Evolutionary conservation across 352 stramenopile species (phyloP), one percentile per base, ranked within the genome.

Genomic region (Globisporangium paddicum): DNA sequence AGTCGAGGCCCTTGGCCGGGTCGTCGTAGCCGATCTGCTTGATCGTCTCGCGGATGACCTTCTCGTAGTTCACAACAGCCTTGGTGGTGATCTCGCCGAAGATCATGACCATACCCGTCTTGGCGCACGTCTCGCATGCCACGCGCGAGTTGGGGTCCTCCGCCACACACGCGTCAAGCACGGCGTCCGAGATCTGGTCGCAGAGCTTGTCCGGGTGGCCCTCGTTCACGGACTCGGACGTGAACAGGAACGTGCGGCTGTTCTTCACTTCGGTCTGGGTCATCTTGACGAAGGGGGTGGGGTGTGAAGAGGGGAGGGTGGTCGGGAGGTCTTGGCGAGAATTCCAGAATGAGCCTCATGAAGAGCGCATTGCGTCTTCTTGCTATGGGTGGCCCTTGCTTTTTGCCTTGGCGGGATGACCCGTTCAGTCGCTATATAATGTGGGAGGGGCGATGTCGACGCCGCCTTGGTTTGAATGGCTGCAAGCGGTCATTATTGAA

Each of bases 31-130:
- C 98, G 58, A 99, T 99, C 70, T 98, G 91, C 77, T 98, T 98
- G 75, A 99, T 96, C 9, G 96, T 97, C 69, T 99, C 96, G 55
- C 98, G 97, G 65, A 99, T 98, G 45, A 98, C 88, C 79, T 98
- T 96, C 79, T 99, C 97, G 85, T 99, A 99, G 81, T 99, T 99
- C 45, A 99, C 96, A 44, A 96, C 98, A 54, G 97, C 96, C 68
- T 96, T 97, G 55, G 97, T 99, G 63, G 96, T 99, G 77, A 99
- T 99, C 87, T 99, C 97, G 60, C 97, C 97, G 71, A 99, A 99
- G 70, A 99, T 98, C 96, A 99, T 99, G 63, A 99, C 96, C 89
- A 99, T 99, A 71, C 96, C 96, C 3, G 97, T 99, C 88, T 99
- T 99, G 67, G 93, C 97, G 79, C 96, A 98, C 32, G 97, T 99